A percentile compares a stretch with the other conserved stretches of the same genome.
phyloP scores from a whole-genome alignment of 2,329 filamentous ascomycete species.

The Penicillium sp. region DNA sequence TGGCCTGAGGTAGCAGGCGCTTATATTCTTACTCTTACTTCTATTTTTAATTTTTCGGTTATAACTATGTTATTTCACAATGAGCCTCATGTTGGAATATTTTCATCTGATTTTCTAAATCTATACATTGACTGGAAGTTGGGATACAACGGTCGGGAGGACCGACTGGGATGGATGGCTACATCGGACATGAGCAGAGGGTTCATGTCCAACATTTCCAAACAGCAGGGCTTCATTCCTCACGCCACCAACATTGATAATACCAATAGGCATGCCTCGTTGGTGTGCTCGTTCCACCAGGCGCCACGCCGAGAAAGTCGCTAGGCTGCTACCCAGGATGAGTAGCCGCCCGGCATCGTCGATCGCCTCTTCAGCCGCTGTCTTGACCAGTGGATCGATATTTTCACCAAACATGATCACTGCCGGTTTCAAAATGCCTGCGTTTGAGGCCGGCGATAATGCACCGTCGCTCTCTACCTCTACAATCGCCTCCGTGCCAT shows the following conservation, averaged over 20 bases:
- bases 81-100: neutral
- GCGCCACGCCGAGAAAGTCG: conserved; percentile 93
- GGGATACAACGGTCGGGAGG: conserved; percentile 40
- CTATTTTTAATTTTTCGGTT: neutral
- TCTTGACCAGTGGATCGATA: conserved; percentile 67
- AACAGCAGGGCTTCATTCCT: conserved; percentile 47
- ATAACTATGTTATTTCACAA: neutral
- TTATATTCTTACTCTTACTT: neutral
- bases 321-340: conserved; percentile 82
- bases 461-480: conserved; percentile 77
- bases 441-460: conserved; percentile 63
- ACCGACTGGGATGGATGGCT: conserved; percentile 43
- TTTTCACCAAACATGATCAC: conserved; percentile 97
- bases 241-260: conserved; percentile 69
- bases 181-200: conserved; percentile 39
- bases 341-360: conserved; percentile 73
- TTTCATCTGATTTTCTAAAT: neutral
- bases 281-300: conserved; percentile 80
- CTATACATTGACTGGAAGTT: conserved; percentile 21
- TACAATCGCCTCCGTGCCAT: conserved; percentile 59
- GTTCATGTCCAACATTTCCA: conserved; percentile 24
- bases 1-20: conserved; percentile 15
- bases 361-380: conserved; percentile 73
- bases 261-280: conserved; percentile 76
- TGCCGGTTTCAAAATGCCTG: conserved; percentile 84